Evolutionary conservation across 345 rosid species (phyloP).

Genomic region (Lepidium africanum): DNA sequence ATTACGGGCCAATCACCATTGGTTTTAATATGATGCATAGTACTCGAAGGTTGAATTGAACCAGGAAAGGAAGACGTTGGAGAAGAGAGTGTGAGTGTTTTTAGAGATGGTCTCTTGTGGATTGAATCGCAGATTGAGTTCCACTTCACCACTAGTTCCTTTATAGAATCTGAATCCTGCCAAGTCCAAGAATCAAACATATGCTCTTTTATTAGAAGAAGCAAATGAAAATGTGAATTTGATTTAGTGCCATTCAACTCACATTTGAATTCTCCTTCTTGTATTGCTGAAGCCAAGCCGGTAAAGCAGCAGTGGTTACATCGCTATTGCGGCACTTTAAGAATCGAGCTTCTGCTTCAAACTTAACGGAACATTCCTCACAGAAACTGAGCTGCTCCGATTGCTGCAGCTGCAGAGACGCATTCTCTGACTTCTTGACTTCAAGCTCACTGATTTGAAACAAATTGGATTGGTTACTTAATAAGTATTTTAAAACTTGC

Average conservation of each 20-base stretch:
- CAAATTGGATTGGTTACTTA: neutral
- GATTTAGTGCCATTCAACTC: constrained; percentile 1
- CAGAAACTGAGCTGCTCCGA: constrained; percentile 38
- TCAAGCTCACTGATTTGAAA: constrained; percentile 12
- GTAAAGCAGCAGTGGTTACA: constrained; percentile 42
- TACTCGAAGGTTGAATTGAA: constrained; percentile 29
- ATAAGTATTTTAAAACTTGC: neutral
- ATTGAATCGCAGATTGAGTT: constrained; percentile 48
- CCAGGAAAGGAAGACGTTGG: constrained; percentile 55
- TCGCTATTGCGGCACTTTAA: constrained; percentile 25
- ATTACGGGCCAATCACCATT: constrained; percentile 41
- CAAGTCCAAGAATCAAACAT: constrained; percentile 14
- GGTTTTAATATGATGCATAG: constrained; percentile 27
- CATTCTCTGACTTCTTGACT: constrained; percentile 37
- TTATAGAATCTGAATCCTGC: constrained; percentile 43
- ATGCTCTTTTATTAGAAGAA: neutral
- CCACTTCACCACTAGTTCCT: constrained; percentile 59
- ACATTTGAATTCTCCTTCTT: constrained; percentile 49
- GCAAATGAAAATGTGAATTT: neutral
- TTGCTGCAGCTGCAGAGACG: constrained; percentile 29
- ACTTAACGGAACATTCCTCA: constrained; percentile 43
- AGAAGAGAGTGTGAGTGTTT: constrained; percentile 52
- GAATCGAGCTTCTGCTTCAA: constrained; percentile 39
- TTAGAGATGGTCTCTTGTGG: constrained; percentile 41
- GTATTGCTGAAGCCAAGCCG: constrained; percentile 77